A percentile compares a stretch with the other conserved stretches of the same genome.
These are phyloP conservation scores for Suhomyces prunicola DNA, from an alignment of 805 yeast species.

Conservation along the genomic window DNA sequence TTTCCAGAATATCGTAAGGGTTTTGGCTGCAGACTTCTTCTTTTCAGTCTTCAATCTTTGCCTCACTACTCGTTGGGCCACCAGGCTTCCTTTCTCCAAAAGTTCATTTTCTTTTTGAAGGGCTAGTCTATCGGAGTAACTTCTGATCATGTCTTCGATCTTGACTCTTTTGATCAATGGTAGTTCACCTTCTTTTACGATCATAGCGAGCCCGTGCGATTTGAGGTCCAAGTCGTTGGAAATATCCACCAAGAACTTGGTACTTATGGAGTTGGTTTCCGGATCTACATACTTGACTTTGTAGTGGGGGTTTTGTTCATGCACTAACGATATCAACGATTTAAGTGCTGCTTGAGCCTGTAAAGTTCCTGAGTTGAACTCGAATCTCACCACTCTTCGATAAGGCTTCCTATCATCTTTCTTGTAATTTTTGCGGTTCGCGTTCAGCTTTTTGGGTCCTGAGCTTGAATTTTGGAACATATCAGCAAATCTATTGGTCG, in stretches of 20 bases:
- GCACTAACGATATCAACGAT: slow-evolving; percentile 16
- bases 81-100: slow-evolving; percentile 30
- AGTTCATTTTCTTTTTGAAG: slow-evolving; percentile 27
- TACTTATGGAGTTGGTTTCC: slow-evolving; percentile 15
- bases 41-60: slow-evolving; percentile 30
- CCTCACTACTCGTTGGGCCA: slow-evolving; percentile 26
- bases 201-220: slow-evolving; percentile 21
- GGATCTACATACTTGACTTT: slow-evolving; percentile 28
- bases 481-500: slow-evolving; percentile 4
- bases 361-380: slow-evolving; percentile 18
- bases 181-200: slow-evolving; percentile 17
- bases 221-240: slow-evolving; percentile 28
- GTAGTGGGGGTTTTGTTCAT: slow-evolving; percentile 14
- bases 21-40: slow-evolving; percentile 42
- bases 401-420: slow-evolving; percentile 2
- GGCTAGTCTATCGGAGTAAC: slow-evolving; percentile 32
- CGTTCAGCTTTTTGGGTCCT: not conserved
- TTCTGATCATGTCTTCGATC: slow-evolving; percentile 31
- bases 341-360: slow-evolving; percentile 22
- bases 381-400: slow-evolving; percentile 11
- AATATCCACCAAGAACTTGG: slow-evolving; percentile 27
- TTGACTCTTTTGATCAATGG: slow-evolving; percentile 29
- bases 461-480: slow-evolving; percentile 1
- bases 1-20: slow-evolving; percentile 53
- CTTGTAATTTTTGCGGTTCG: not conserved